Evolutionary conservation across 2,329 filamentous ascomycete species (phyloP).

Genomic region (Pseudogymnoascus sp.): DNA sequence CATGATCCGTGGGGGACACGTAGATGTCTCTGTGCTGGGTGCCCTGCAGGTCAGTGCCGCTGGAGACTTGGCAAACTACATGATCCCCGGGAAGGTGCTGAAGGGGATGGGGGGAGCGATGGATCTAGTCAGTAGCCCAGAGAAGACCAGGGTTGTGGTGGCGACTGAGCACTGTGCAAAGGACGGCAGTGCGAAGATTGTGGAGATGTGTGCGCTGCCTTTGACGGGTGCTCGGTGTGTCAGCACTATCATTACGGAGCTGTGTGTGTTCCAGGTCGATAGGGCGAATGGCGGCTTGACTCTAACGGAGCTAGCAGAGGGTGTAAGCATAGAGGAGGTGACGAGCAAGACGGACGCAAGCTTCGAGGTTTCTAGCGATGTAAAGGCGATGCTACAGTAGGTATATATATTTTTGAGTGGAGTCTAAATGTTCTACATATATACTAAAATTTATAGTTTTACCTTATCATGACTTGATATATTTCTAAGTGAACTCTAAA

Average conservation of each 20-base stretch:
- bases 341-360: constrained; percentile 60
- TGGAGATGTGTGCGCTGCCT: constrained; percentile 54
- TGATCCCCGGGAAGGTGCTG: constrained; percentile 79
- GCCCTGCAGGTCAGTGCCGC: constrained; percentile 71
- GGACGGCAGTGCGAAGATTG: constrained; percentile 58
- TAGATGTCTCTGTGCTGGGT: constrained; percentile 76
- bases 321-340: constrained; percentile 59
- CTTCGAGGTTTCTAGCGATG: constrained; percentile 51
- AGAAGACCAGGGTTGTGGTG: constrained; percentile 63
- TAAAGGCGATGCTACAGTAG: constrained; percentile 38
- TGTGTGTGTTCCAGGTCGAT: constrained; percentile 66
- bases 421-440: not conserved
- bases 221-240: constrained; percentile 59
- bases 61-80: constrained; percentile 80
- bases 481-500: not conserved
- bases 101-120: constrained; percentile 81
- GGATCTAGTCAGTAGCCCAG: constrained; percentile 63
- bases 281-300: constrained; percentile 52
- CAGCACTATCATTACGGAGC: constrained; percentile 63
- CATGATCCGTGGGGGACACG: constrained; percentile 79
- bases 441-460: not conserved
- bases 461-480: not conserved
- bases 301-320: constrained; percentile 61
- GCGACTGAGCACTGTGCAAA: constrained; percentile 63
- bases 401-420: not conserved